phyloP scores from a whole-genome alignment of 192 early-diverging fungal genomes.

The Coemansia sp. region DNA sequence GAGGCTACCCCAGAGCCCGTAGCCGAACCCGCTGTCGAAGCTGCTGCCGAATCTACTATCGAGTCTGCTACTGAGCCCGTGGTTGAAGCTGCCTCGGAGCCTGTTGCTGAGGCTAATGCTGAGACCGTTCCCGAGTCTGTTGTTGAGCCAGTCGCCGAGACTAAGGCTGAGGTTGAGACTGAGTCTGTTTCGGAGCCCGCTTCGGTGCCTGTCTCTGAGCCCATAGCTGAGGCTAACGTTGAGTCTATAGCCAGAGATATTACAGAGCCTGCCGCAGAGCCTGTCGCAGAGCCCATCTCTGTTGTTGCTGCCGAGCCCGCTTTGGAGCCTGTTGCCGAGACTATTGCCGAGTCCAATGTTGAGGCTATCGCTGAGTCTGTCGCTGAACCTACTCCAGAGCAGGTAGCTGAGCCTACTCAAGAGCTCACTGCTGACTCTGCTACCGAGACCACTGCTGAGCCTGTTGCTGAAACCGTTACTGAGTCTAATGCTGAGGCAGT shows the following conservation, averaged over 20 bases:
- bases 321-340: neutral
- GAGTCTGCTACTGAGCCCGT: neutral
- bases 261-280: neutral
- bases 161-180: constrained; percentile 8
- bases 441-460: neutral
- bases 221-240: neutral
- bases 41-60: neutral
- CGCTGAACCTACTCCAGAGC: neutral
- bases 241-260: neutral
- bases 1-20: too few relatives aligned
- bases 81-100: neutral
- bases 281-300: neutral
- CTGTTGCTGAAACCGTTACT: neutral
- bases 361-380: neutral
- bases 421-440: neutral
- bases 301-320: neutral
- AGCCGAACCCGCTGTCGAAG: constrained; percentile 3
- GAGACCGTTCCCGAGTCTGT: neutral
- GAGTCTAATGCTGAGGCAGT: neutral
- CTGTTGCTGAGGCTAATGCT: constrained; percentile 5
- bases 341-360: neutral
- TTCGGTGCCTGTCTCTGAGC: neutral
- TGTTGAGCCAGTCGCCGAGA: neutral
- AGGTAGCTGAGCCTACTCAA: neutral
- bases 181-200: neutral